Conservation (phyloP, 2,329 filamentous ascomycete genomes). For the Botrytis medusae region DNA sequence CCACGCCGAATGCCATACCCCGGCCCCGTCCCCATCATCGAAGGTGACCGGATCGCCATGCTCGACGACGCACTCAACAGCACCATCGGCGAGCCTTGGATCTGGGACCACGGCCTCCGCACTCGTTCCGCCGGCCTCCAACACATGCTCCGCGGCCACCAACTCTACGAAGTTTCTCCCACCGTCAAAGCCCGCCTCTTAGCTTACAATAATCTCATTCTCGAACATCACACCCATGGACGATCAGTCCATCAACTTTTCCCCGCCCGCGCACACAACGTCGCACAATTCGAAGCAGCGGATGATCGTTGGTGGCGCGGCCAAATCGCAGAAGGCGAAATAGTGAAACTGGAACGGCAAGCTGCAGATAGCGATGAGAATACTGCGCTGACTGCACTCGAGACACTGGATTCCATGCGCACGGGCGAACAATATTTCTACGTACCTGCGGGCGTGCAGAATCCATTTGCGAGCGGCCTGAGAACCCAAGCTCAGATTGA, state of each 20-base stretch:
- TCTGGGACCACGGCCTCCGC: not conserved
- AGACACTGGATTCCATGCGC: no score
- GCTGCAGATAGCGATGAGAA: not conserved
- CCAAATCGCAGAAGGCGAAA: not conserved
- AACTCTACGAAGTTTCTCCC: not conserved
- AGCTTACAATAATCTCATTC: accelerated
- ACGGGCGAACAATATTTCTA: not conserved
- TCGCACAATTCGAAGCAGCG: not conserved
- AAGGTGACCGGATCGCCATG: accelerated
- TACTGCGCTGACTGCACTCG: accelerated
- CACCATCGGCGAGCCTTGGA: not conserved
- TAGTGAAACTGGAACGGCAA: not conserved
- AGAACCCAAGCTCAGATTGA: accelerated
- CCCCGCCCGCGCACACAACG: accelerated
- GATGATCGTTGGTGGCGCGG: not conserved
- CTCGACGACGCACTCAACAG: not conserved
- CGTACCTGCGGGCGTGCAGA: not conserved
- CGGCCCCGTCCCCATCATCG: not conserved
- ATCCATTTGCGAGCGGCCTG: not conserved
- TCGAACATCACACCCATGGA: not conserved
- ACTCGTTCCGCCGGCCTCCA: not conserved
- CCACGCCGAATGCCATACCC: not conserved
- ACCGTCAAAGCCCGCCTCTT: no score
- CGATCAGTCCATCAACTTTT: not conserved
- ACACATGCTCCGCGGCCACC: not conserved